Conservation (phyloP, 495 filamentous ascomycete genomes). For the Choiromyces venosus region DNA sequence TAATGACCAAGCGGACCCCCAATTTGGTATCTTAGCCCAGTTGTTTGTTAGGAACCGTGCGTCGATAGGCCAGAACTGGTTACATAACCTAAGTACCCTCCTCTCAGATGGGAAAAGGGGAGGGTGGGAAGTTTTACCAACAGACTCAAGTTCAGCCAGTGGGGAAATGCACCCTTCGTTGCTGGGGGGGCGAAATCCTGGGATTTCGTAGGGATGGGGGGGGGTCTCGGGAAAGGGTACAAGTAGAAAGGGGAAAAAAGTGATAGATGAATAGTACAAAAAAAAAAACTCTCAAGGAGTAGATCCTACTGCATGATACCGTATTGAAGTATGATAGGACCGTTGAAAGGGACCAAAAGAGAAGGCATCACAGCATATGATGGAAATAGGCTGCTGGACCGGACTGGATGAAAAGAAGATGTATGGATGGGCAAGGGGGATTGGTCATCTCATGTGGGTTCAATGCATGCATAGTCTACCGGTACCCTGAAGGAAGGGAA, state of each 20-base stretch:
- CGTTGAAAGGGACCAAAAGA: background rate
- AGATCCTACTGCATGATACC: too few relatives aligned
- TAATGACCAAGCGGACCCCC: background rate
- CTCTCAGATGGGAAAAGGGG: background rate
- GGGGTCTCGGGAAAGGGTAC: background rate
- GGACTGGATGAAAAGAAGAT: background rate
- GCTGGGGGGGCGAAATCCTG: background rate
- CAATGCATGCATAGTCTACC: background rate
- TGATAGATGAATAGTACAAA: background rate
- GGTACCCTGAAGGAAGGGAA: background rate
- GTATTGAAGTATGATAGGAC: background rate
- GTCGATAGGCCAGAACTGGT: background rate
- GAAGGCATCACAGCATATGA: background rate
- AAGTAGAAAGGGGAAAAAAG: background rate
- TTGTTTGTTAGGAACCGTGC: background rate
- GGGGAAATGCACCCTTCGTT: background rate
- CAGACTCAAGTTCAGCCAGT: background rate
- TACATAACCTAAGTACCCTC: background rate
- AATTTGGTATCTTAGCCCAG: background rate
- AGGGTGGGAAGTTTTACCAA: background rate
- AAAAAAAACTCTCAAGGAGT: too few relatives aligned
- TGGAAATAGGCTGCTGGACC: background rate
- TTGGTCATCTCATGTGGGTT: background rate
- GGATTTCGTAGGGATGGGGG: background rate
- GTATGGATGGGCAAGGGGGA: background rate